These are phyloP conservation scores for Chaetothyriales sp. DNA, from an alignment of 2,329 filamentous ascomycete species.

Conservation along the genomic window DNA sequence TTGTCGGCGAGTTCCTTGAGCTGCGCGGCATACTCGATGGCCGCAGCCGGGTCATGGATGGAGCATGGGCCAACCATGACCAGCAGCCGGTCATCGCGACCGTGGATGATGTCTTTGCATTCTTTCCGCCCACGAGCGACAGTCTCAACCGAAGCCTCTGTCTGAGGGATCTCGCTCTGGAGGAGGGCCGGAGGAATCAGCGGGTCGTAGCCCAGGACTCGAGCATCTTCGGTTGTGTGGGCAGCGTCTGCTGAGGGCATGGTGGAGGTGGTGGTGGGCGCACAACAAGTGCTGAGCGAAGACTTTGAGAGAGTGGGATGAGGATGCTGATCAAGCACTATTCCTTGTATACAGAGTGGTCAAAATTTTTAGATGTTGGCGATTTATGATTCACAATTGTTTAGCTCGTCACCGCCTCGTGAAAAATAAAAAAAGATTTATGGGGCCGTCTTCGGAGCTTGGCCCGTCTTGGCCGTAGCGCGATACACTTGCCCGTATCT, in stretches of 20 bases:
- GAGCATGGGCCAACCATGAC: constrained; percentile 92
- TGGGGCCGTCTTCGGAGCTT: background rate
- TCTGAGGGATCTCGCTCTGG: constrained; percentile 70
- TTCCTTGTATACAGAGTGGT: background rate
- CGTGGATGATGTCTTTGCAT: constrained; percentile 45
- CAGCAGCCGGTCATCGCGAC: constrained; percentile 45
- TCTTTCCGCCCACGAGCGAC: constrained; percentile 47
- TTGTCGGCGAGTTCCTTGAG: constrained; percentile 71
- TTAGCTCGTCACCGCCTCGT: background rate
- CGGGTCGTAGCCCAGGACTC: constrained; percentile 81
- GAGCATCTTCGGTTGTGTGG: constrained; percentile 13
- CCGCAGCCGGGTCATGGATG: constrained; percentile 84
- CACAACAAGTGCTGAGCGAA: background rate
- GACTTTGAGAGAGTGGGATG: background rate
- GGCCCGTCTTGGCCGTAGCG: no score
- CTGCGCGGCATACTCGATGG: constrained; percentile 81
- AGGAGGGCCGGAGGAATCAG: constrained; percentile 86
- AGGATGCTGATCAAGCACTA: background rate
- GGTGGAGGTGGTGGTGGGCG: constrained; percentile 40
- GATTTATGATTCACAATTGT: background rate
- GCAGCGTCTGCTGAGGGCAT: constrained; percentile 12
- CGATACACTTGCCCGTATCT: no score
- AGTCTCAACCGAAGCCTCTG: constrained; percentile 31
- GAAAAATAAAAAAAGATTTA: background rate
- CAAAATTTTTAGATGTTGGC: background rate